Evolutionary conservation across 352 stramenopile species (phyloP).

Genomic region (Ophiocytium majus): DNA sequence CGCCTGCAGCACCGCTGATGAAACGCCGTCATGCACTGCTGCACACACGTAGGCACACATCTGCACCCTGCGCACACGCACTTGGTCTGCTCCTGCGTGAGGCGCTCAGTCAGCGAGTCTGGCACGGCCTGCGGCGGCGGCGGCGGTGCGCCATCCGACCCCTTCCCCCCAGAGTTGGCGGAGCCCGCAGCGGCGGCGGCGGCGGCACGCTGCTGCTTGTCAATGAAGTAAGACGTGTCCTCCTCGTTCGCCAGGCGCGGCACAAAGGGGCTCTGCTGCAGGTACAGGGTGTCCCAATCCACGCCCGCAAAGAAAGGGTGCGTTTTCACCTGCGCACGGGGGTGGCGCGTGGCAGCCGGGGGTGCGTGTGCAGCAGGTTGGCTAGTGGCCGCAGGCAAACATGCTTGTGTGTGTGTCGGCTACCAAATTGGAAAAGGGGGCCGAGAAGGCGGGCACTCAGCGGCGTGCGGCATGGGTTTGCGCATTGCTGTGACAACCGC

Average conservation of each 20-base stretch:
- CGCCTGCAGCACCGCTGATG: too few species aligned
- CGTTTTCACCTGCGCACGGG: conserved; percentile 63
- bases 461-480: too few species aligned
- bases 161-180: not conserved
- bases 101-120: not conserved
- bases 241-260: not conserved
- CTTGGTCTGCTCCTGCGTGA: not conserved
- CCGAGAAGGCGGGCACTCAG: too few species aligned
- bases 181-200: not conserved
- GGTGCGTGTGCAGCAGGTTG: too few species aligned
- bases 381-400: too few species aligned
- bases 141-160: not conserved
- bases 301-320: conserved; percentile 78
- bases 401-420: too few species aligned
- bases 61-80: too few species aligned
- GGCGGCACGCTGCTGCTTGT: not conserved
- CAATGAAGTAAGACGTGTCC: conserved; percentile 14
- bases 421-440: too few species aligned
- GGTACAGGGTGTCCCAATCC: conserved; percentile 71
- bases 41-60: too few species aligned
- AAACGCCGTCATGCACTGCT: too few species aligned
- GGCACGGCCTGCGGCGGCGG: not conserved
- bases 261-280: conserved; percentile 21
- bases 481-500: too few species aligned
- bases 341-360: conserved; percentile 14